phyloP scores from a whole-genome alignment of 805 yeast genomes.

The Candida montana region DNA sequence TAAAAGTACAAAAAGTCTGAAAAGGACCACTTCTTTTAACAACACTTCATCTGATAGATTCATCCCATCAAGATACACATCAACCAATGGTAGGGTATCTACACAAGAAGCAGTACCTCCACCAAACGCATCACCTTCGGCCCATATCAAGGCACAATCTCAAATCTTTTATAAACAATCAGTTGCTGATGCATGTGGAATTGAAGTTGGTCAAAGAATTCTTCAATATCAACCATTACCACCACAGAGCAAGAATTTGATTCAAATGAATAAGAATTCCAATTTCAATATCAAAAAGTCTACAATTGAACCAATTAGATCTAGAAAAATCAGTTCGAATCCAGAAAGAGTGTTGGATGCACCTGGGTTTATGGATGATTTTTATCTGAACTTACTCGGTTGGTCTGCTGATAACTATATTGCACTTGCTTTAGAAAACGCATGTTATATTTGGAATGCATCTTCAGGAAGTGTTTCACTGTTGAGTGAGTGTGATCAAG shows the following conservation, averaged over 20 bases:
- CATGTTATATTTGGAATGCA: slow-evolving; percentile 92
- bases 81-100: slow-evolving; percentile 41
- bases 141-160: slow-evolving; percentile 39
- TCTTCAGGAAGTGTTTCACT: slow-evolving; percentile 69
- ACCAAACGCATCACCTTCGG: slow-evolving; percentile 41
- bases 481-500: slow-evolving; percentile 52
- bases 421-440: slow-evolving; percentile 82
- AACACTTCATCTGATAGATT: slow-evolving; percentile 43
- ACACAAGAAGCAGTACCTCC: slow-evolving; percentile 36
- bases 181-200: slow-evolving; percentile 93
- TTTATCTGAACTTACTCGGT: slow-evolving; percentile 76
- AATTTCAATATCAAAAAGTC: slow-evolving; percentile 26
- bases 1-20: slow-evolving; percentile 19
- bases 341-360: slow-evolving; percentile 96
- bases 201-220: slow-evolving; percentile 75
- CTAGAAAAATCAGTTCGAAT: slow-evolving; percentile 74
- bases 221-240: slow-evolving; percentile 83
- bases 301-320: slow-evolving; percentile 55
- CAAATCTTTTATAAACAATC: slow-evolving; percentile 57
- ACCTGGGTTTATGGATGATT: slow-evolving; percentile 91
- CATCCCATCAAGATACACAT: slow-evolving; percentile 51
- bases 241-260: slow-evolving; percentile 41
- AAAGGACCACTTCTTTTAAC: slow-evolving; percentile 20
- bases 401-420: slow-evolving; percentile 83
- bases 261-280: slow-evolving; percentile 21